phyloP scores from a whole-genome alignment of 345 rosid genomes.

The Acer campestre region DNA sequence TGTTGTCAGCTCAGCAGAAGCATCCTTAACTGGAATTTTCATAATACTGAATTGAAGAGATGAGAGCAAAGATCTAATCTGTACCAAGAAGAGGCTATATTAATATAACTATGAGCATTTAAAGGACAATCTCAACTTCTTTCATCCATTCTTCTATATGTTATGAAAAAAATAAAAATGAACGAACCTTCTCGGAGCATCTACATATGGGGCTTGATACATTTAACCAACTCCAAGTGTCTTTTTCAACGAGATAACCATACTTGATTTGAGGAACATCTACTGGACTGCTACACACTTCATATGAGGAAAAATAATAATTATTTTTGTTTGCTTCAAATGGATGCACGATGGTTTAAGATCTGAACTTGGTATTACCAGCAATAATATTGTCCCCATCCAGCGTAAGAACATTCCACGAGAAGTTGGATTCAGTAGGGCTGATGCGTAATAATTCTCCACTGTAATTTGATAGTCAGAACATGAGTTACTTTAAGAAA shows the following conservation, averaged over 20 bases:
- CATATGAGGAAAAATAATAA: conserved; percentile 8
- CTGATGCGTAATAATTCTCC: conserved; percentile 68
- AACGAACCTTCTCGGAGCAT: conserved; percentile 65
- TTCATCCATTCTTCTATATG: background rate
- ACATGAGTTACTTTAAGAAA: conserved; percentile 16
- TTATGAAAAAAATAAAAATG: background rate
- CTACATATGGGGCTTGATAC: conserved; percentile 60
- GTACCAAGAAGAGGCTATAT: conserved; percentile 15
- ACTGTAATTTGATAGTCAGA: conserved; percentile 43
- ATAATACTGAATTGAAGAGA: conserved; percentile 59
- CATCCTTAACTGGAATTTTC: conserved; percentile 67
- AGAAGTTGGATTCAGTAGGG: conserved; percentile 59
- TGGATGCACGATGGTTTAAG: conserved; percentile 1
- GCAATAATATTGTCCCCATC: conserved; percentile 78
- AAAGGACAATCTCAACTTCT: conserved; percentile 6
- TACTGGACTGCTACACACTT: conserved; percentile 87
- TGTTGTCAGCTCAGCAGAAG: conserved; percentile 49
- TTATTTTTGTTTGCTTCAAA: conserved; percentile 10
- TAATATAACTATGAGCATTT: conserved; percentile 15
- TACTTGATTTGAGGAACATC: conserved; percentile 75
- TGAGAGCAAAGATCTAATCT: conserved; percentile 64
- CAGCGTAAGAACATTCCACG: conserved; percentile 70
- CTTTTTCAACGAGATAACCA: conserved; percentile 52
- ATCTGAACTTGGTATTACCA: conserved; percentile 49
- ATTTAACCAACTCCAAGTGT: conserved; percentile 68